phyloP scores from a whole-genome alignment of 169 alveolate species.

The Eimeria necatrix region DNA sequence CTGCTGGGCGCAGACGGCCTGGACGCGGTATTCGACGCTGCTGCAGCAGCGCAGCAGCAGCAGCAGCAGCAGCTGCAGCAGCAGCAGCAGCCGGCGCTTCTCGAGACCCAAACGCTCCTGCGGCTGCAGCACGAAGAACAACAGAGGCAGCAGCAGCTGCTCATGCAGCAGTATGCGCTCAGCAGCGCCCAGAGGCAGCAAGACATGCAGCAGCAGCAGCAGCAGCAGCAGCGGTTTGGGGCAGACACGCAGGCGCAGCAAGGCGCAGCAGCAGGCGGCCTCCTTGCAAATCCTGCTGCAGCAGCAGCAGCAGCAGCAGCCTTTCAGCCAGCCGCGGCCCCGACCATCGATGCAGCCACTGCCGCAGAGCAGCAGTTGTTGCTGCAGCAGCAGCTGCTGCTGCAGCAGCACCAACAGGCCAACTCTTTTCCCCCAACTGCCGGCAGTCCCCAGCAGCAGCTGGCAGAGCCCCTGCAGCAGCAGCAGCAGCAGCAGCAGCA shows the following conservation, averaged over 20 bases:
- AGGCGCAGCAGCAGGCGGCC: conserved; percentile 23
- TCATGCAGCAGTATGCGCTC: conserved; percentile 25
- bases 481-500: conserved; percentile 14
- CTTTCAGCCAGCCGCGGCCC: not conserved
- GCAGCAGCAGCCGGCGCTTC: not conserved
- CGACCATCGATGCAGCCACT: too few species aligned
- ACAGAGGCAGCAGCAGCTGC: conserved; percentile 66
- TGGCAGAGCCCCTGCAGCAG: conserved; percentile 8
- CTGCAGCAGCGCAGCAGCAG: not conserved
- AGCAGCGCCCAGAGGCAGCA: conserved; percentile 22
- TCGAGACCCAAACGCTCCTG: conserved; percentile 29
- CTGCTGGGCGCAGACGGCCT: not conserved
- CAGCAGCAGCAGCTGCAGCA: conserved; percentile 3
- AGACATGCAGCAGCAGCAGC: conserved; percentile 10
- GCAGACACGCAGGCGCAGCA: not conserved
- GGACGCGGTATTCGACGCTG: conserved; percentile 34
- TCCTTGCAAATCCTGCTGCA: not conserved
- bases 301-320: conserved; percentile 14
- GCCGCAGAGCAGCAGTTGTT: not conserved
- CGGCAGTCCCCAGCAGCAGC: not conserved
- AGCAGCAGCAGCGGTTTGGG: conserved; percentile 44
- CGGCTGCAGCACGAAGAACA: conserved; percentile 63
- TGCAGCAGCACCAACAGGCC: conserved; percentile 9
- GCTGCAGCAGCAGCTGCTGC: conserved; percentile 21
- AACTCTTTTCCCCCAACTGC: not conserved